Evolutionary conservation across 2,329 filamentous ascomycete species (phyloP), one percentile per base, ranked within the genome.

Genomic region (Alternaria sp.): DNA sequence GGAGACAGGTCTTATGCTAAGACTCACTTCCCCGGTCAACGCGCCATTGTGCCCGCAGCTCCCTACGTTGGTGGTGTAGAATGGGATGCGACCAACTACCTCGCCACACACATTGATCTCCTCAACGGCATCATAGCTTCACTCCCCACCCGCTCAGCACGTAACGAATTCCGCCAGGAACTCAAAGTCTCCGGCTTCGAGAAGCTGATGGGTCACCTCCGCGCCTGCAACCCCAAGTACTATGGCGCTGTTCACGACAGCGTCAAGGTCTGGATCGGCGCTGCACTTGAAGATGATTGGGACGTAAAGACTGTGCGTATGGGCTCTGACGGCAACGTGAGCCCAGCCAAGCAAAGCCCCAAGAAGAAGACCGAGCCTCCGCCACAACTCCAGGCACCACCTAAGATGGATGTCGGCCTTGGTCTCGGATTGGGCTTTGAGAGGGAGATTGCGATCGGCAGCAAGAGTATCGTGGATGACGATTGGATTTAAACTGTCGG

Each of bases 71-170:
- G 95, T 50, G 94, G 95, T 55, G 95, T 98, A 10, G 95, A 99
- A 80, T 98, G 95, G 95, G 95, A 98, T 76, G 95, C 95, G 3
- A 98, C 95, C 10, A 97, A 97, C 79, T 98, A 98, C 77, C 85
- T 98, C 11, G 93, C 94, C 18, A 92, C 92, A 0, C 94, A 99
- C 74, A 85, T 99, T 10, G 95, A 98, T 74, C 88, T 99, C 11
- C 81, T 98, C 71, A 99, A 98, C 74, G 94, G 93, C 30, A 88
- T 98, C 58, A 82, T 98, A 59, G 92, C 94, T 1, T 94, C 90
- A 60, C 86, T 95, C 0, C 90, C 92, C 0, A 90, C 89, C 0
- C 70, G 76, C 2, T 79, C 85, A 25, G 89, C 91, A 59, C 91
- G 95, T 61, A 97, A 97, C 78, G 76, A 81, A 0, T 85, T 98